Evolutionary conservation across 257 asterid species (phyloP).

Genomic region (Fraxinus anomala): DNA sequence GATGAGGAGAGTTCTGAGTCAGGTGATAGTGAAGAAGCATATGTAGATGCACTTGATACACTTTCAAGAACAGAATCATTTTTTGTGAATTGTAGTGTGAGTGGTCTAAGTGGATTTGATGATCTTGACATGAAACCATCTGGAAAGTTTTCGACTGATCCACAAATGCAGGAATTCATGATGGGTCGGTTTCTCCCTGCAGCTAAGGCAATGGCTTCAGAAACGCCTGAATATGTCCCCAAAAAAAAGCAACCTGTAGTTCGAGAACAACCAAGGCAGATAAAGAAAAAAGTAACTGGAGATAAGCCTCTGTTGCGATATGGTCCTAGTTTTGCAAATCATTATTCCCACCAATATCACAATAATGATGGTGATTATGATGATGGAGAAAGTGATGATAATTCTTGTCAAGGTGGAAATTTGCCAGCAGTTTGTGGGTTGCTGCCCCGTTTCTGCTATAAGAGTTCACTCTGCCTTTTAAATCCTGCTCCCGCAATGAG

Average conservation of each 20-base stretch:
- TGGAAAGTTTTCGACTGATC: constrained; percentile 39
- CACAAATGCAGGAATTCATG: constrained; percentile 64
- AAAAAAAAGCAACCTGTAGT: constrained; percentile 47
- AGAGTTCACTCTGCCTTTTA: constrained; percentile 45
- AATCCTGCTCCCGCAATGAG: constrained; percentile 70
- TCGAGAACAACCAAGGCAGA: constrained; percentile 40
- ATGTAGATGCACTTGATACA: constrained; percentile 69
- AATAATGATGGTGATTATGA: constrained; percentile 37
- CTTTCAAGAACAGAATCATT: constrained; percentile 71
- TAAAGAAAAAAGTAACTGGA: constrained; percentile 37
- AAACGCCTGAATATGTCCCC: constrained; percentile 58
- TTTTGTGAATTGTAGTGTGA: constrained; percentile 71
- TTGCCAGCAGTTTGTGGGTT: constrained; percentile 61
- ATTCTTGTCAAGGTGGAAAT: constrained; percentile 37
- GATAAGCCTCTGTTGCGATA: constrained; percentile 67
- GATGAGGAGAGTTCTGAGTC: constrained; percentile 43
- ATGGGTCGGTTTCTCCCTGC: constrained; percentile 91
- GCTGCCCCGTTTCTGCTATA: constrained; percentile 75
- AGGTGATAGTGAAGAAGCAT: constrained; percentile 54
- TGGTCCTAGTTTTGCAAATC: constrained; percentile 73
- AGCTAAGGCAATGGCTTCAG: constrained; percentile 81
- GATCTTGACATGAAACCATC: constrained; percentile 43
- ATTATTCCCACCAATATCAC: constrained; percentile 42
- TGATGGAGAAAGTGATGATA: constrained; percentile 63
- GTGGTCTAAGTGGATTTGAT: constrained; percentile 64